A percentile compares a stretch with the other conserved stretches of the same genome.
Conservation (phyloP, 2,329 filamentous ascomycete genomes). For the Trichoderma atroviride region DNA sequence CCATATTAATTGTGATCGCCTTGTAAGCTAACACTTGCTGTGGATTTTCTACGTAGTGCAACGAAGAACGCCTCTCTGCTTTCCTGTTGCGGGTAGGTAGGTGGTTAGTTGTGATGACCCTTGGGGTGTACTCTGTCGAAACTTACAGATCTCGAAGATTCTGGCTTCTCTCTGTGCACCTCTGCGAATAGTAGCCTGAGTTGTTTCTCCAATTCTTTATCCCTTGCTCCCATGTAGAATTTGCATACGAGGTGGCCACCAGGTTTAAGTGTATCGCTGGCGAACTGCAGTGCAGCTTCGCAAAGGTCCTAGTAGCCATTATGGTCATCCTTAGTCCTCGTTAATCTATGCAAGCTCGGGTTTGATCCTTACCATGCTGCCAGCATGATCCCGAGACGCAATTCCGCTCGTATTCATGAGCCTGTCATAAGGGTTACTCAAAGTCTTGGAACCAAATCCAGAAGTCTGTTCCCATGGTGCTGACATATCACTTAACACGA, state of each 20-base stretch:
- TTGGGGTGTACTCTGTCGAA: background rate
- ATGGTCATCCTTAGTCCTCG: background rate
- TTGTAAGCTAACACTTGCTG: background rate
- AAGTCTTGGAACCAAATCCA: conserved; percentile 80
- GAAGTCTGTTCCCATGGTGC: conserved; percentile 85
- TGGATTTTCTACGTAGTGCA: conserved; percentile 66
- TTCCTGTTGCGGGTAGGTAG: conserved; percentile 36
- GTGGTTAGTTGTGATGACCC: background rate
- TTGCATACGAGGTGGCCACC: conserved; percentile 96
- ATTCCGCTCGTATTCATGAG: conserved; percentile 99
- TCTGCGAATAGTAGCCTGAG: conserved; percentile 76
- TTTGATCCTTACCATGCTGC: conserved; percentile 79
- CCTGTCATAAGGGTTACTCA: conserved; percentile 96
- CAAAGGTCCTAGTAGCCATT: conserved; percentile 75
- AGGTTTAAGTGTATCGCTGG: conserved; percentile 76
- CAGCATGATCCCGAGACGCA: conserved; percentile 81
- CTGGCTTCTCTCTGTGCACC: conserved; percentile 87
- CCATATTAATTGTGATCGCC: background rate
- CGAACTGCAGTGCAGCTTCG: conserved; percentile 79
- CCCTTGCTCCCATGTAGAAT: conserved; percentile 90
- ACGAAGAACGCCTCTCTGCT: conserved; percentile 83
- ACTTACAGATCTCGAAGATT: conserved; percentile 82
- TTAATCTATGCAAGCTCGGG: background rate
- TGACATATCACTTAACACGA: conserved; percentile 99
- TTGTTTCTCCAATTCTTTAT: conserved; percentile 74